Percentiles rank a stretch among this genome's conserved stretches.
These are phyloP conservation scores for Escallonia rubra DNA, from an alignment of 129 eudicot genomes.

Conservation along the genomic window DNA sequence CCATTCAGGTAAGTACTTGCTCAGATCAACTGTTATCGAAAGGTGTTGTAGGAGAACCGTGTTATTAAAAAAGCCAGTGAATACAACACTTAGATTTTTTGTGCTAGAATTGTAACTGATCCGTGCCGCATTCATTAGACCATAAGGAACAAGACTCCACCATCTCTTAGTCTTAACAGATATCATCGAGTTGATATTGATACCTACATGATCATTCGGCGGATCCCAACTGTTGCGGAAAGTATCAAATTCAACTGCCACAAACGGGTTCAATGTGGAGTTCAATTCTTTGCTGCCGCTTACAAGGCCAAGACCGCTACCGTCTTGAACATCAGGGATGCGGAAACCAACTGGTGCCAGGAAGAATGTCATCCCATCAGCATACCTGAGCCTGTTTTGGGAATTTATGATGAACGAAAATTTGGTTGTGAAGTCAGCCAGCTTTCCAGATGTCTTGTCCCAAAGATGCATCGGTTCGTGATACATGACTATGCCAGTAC, in stretches of 20 bases:
- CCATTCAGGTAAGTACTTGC: constrained; percentile 24
- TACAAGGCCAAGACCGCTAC: constrained; percentile 30
- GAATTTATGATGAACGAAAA: constrained; percentile 26
- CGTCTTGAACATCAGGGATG: constrained; percentile 16
- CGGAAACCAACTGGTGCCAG: constrained; percentile 22
- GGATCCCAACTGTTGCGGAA: constrained; percentile 30
- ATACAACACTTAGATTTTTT: constrained; percentile 22
- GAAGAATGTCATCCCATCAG: constrained; percentile 37
- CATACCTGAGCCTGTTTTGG: constrained; percentile 9
- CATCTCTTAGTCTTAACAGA: constrained; percentile 21
- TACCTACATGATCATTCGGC: constrained; percentile 33
- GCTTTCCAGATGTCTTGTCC: constrained; percentile 18
- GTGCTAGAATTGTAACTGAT: constrained; percentile 28
- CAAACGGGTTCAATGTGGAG: constrained; percentile 24
- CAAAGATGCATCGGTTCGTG: constrained; percentile 20
- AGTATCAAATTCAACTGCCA: constrained; percentile 47
- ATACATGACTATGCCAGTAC: constrained; percentile 26
- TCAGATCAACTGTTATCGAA: constrained; percentile 27
- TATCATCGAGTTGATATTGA: constrained; percentile 23
- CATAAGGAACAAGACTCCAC: constrained; percentile 27
- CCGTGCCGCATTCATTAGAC: constrained; percentile 34
- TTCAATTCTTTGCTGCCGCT: constrained; percentile 16
- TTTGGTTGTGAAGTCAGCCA: constrained; percentile 28
- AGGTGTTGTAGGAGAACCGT: constrained; percentile 11
- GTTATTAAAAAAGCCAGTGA: constrained; percentile 25